Evolutionary conservation across 805 yeast species (phyloP).

Genomic region (Candida ortonii): DNA sequence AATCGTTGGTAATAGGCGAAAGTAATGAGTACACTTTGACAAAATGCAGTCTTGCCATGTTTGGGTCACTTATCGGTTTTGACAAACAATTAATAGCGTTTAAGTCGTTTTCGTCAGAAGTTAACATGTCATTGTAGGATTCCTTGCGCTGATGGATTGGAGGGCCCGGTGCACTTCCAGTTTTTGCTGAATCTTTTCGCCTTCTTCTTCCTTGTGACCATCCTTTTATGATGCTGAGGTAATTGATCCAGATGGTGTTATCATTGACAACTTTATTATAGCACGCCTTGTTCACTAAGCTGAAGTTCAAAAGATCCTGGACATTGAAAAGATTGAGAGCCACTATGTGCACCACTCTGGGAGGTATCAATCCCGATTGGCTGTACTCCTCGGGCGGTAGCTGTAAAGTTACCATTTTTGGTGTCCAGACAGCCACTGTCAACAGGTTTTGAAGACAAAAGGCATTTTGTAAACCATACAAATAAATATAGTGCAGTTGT

Average conservation of each 20-base stretch:
- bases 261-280: slow-evolving; percentile 24
- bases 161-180: not conserved
- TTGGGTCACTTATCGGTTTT: slow-evolving; percentile 22
- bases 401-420: too few species aligned
- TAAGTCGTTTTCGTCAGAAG: slow-evolving; percentile 18
- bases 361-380: slow-evolving; percentile 14
- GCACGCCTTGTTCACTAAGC: slow-evolving; percentile 27
- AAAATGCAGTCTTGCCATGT: slow-evolving; percentile 26
- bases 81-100: slow-evolving; percentile 28
- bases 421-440: too few species aligned
- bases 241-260: slow-evolving; percentile 26
- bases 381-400: too few species aligned
- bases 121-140: slow-evolving; percentile 9
- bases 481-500: too few species aligned
- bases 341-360: slow-evolving; percentile 17
- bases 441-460: too few species aligned
- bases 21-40: slow-evolving; percentile 27
- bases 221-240: slow-evolving; percentile 20
- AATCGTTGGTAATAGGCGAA: slow-evolving; percentile 30
- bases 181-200: not conserved
- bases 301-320: slow-evolving; percentile 28
- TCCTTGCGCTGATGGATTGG: slow-evolving; percentile 1
- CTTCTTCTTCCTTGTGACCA: slow-evolving; percentile 20
- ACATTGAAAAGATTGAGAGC: slow-evolving; percentile 23
- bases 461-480: too few species aligned